These are phyloP conservation scores for Herpetomonas samuelpessoai DNA, from an alignment of 208 protist genomes.

Conservation along the genomic window DNA sequence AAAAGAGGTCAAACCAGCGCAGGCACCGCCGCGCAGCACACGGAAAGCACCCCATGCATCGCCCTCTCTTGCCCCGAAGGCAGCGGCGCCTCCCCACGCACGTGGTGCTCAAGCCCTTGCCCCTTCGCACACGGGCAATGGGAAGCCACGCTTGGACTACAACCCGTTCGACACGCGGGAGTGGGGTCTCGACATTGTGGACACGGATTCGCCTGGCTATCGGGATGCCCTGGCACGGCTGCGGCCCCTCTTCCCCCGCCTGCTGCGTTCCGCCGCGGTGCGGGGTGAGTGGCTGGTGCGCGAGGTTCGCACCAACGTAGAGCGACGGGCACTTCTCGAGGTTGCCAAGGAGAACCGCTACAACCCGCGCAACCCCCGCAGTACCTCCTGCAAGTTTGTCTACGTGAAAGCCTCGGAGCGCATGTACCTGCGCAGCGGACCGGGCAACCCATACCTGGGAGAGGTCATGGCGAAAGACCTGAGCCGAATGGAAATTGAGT, in stretches of 20 bases:
- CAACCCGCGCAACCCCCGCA: background rate
- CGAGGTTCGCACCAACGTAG: slow-evolving; percentile 1
- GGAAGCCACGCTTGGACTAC: background rate
- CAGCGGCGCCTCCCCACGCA: too few species aligned
- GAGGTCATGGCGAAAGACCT: slow-evolving; percentile 7
- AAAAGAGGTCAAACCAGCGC: too few species aligned
- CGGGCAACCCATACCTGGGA: slow-evolving; percentile 15
- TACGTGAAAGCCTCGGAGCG: slow-evolving; percentile 12
- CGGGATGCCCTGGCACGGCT: background rate
- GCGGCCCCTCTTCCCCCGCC: slow-evolving; percentile 1
- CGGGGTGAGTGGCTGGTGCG: slow-evolving; percentile 14
- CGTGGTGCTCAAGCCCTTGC: too few species aligned
- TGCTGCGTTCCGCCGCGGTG: slow-evolving; percentile 9
- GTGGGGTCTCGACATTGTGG: background rate
- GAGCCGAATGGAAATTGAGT: background rate
- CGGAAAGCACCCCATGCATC: too few species aligned
- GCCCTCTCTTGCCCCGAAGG: too few species aligned
- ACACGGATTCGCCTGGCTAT: slow-evolving; percentile 6
- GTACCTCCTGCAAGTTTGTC: slow-evolving; percentile 10
- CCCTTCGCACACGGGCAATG: background rate
- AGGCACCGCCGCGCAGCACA: too few species aligned
- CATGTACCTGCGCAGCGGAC: slow-evolving; percentile 15
- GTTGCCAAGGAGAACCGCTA: slow-evolving; percentile 9
- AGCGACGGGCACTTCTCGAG: slow-evolving; percentile 6
- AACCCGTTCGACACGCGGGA: background rate